A percentile compares a stretch with the other conserved stretches of the same genome.
Evolutionary conservation across 495 filamentous ascomycete genomes (phyloP).

Genomic region (Penicillium bovifimosum): DNA sequence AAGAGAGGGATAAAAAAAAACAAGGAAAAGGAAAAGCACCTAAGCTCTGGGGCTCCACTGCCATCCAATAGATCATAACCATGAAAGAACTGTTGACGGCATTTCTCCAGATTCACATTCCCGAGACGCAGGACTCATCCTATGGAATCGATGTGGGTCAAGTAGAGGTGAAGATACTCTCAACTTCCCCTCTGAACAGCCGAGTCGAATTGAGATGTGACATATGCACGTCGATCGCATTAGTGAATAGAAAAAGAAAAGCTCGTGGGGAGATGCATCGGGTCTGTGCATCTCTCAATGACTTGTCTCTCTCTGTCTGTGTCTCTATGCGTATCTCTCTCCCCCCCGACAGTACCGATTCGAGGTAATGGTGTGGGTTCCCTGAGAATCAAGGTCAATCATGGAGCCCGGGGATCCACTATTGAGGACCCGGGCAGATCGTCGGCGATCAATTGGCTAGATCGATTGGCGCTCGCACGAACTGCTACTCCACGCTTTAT

Average conservation of each 20-base stretch:
- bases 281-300: neutral
- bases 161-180: neutral
- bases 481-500: slow-evolving; percentile 20
- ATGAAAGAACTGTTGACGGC: neutral
- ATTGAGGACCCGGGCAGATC: slow-evolving; percentile 31
- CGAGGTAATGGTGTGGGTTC: neutral
- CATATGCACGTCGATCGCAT: neutral
- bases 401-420: slow-evolving; percentile 18
- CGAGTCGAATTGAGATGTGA: neutral
- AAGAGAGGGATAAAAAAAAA: too few relatives aligned
- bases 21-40: too few relatives aligned
- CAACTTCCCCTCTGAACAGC: neutral
- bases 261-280: neutral
- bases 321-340: too few relatives aligned
- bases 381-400: neutral
- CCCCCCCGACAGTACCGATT: neutral
- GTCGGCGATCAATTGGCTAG: slow-evolving; percentile 18
- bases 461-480: slow-evolving; percentile 26
- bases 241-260: neutral
- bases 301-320: neutral
- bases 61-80: neutral
- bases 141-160: neutral
- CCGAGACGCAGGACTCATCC: neutral
- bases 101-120: slow-evolving; percentile 6
- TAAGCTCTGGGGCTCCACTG: neutral